Base-by-base conservation (phyloP, 495 filamentous ascomycete genomes). In the Aspergillus incahuasiensis region DNA sequence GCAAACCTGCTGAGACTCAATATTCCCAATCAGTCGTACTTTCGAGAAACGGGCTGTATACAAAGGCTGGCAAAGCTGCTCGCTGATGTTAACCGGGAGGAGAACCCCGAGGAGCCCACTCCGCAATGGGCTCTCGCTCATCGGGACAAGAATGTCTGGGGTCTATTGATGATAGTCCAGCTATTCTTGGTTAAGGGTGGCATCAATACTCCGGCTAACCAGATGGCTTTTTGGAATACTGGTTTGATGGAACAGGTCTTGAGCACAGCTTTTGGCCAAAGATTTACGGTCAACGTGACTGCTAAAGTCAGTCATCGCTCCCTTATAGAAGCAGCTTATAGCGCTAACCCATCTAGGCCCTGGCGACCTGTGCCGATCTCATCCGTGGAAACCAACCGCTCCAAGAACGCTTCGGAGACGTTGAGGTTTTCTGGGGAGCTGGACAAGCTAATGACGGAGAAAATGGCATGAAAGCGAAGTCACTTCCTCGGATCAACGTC, bases 1-100 rank as follows among this genome's bases (percentile, higher is more conserved):
- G 90, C 90, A 28, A 96, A 97, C 65, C 80, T 98, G 19, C 75
- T 97, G n/a, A 83, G 86, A 41, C 80, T 91, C 56, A 97, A 97
- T 66, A 76, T 85, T 20, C 90, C 92, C 20, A 98, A 97, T 65
- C 95, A 97, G 69, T 92, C 89, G 32, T 87, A 90, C 59, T 97
- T 98, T 65, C 79, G 94, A 46, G 95, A 98, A 68, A 92, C 88
- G 34, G 91, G 90, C 0, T 92, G 86, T 62, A 82, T 96, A 20
- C 79, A 84, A 25, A 86, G 84, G 64, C 69, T 96, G 44, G 82
- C 85, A 19, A 81, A 78, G 21, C 74, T 97, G 20, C 77, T 97
- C 11, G 71, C 73, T 40, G 82, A 86, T 63, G 81, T 83, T 56
- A 80, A 86, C 52, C 66, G 74, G 58, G 77, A 77, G 40, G 73